Percentiles rank a stretch among this genome's conserved stretches.
Conservation (phyloP, 2,329 filamentous ascomycete species). For the Fusarium virguliforme region DNA sequence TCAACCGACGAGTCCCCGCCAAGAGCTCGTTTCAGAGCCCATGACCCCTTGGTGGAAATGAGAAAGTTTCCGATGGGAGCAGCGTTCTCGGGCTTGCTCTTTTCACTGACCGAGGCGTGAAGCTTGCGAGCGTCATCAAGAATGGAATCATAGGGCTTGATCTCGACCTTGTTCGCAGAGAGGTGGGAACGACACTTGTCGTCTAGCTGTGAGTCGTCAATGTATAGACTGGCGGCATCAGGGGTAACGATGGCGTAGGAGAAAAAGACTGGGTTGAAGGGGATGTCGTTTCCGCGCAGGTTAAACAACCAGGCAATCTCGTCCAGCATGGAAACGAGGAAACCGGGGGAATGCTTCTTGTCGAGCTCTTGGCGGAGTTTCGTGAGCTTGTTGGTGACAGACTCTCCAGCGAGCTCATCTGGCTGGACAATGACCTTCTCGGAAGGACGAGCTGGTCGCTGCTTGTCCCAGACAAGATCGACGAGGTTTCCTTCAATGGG, state of each 20-base stretch:
- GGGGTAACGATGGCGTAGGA: conserved; percentile 93
- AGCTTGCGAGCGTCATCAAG: conserved; percentile 83
- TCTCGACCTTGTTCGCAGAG: conserved; percentile 75
- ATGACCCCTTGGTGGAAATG: conserved; percentile 91
- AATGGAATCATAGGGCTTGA: conserved; percentile 87
- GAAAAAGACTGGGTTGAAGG: conserved; percentile 98
- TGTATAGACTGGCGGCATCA: conserved; percentile 82
- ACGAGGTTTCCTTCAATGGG: conserved; percentile 87
- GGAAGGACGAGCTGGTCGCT: conserved; percentile 81
- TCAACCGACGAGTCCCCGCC: conserved; percentile 90
- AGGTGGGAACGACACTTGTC: conserved; percentile 80
- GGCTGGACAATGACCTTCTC: conserved; percentile 82
- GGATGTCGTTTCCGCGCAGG: conserved; percentile 92
- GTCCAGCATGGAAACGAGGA: conserved; percentile 95
- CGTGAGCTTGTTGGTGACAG: conserved; percentile 84
- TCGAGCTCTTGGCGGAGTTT: conserved; percentile 92
- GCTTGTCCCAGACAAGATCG: conserved; percentile 88
- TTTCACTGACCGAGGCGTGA: conserved; percentile 58
- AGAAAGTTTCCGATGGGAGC: conserved; percentile 76
- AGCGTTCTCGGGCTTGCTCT: conserved; percentile 54
- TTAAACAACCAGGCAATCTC: conserved; percentile 99
- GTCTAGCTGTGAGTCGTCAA: conserved; percentile 85
- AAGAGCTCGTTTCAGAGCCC: conserved; percentile 89
- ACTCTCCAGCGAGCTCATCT: conserved; percentile 84
- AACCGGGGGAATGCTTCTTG: conserved; percentile 89